Base-by-base conservation (phyloP, 257 asterid genomes). In the Gentiana straminea region DNA sequence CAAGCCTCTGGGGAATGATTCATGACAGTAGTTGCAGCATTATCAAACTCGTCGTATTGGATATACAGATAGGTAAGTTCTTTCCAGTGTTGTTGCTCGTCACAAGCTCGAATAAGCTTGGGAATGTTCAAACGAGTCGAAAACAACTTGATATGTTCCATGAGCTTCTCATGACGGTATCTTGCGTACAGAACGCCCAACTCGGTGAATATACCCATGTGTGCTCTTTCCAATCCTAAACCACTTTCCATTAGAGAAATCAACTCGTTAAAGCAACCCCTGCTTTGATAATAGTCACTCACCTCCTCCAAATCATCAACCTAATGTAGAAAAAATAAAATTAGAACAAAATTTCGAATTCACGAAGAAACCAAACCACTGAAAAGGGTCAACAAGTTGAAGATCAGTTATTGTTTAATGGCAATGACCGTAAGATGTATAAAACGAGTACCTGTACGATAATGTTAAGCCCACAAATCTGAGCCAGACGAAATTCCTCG, bases 1-100 rank as follows among this genome's bases (percentile, higher is more conserved):
- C 99, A 92, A 58, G 99, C 99, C 79, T 88, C 97, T 50, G 99
- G 97, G 8, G 99, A 92, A 73, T 92, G 99, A 78, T 92, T 92
- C 99, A 88, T 92, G 73, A 92, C 97, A 6, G 97, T 92, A 10
- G 99, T 85, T 57, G 97, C 99, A 74, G 99, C 99, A 79, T 88
- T 92, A 68, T 88, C 99, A 64, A 88, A 92, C 81, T 92, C 99
- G 51, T 88, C 97, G 73, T 92, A 92, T 64, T 92, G 99, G 71
- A 77, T 78, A 63, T 92, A 88, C 73, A 92, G 70, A 79, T 83
- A 92, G 2, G 99, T 92, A 3, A 92, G 79, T 64, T 92, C 99
- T 75, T 85, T 76, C 97, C 97, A 92, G 73, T 92, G 99, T 71
- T 92, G 99, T 72, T 92, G 99, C 68, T 92, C 97, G 64, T 92